Evolutionary conservation across 768 basidiomycete genomes (phyloP), one percentile per base, ranked within the genome.

Genomic region (Pleurotus ostreatus): DNA sequence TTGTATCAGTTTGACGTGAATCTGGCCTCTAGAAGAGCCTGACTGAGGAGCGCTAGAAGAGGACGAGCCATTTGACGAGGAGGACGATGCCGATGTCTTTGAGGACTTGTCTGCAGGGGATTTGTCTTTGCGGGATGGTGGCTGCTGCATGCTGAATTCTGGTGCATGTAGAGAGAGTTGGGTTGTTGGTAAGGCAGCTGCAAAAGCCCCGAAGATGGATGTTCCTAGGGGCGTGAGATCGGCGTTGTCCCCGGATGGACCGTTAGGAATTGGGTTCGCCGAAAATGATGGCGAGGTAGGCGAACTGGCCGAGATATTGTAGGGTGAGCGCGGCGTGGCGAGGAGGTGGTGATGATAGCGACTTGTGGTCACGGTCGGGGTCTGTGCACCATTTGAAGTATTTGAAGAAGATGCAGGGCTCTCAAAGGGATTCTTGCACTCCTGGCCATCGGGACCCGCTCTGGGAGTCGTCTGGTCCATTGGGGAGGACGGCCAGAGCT

Each of bases 1-100:
- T 61, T 88, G 86, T 71, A 99, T 93, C 68, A 99, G 85, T 73
- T 98, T 98, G 72, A 99, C 89, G 65, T 92, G 92, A 55, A 99
- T 88, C 72, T 94, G 93, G 58, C 90, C 90, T 48, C 66, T 74
- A 22, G 78, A 77, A 54, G 69, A 49, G 57, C 70, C 60, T 52
- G 71, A 59, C 49, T 73, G 64, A 38, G 77, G 66, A 25, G 76
- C 49, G 59, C 66, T 57, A 58, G 66, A 30, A 60, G 75, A 64
- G 64, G 59, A 58, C 13, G 63, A 57, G 4, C 68, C 58, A 34
- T 65, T 63, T 48, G 63, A 60, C 20, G 69, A 57, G 61, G 77
- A 55, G 67, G 76, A 58, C 66, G 78, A 68, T 68, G 77, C 61
- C 68, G 75, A 66, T 67, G 76, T 63, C 60, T 72, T 57, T 64